Conservation (phyloP, 78 protist genomes). For the Guillardia theta region DNA sequence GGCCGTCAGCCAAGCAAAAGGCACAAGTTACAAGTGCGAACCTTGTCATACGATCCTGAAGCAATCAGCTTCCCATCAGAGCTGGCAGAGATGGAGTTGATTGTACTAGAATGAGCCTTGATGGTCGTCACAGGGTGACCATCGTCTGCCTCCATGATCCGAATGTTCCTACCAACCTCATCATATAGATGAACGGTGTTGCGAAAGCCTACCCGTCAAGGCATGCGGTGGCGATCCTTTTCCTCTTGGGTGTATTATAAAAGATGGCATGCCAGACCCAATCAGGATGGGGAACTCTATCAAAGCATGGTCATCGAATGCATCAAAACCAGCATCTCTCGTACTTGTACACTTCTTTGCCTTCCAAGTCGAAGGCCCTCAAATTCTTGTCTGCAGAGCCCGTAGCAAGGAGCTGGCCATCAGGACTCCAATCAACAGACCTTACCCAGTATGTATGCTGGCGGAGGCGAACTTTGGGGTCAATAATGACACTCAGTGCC, state of each 20-base stretch:
- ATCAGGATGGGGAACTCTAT: neutral
- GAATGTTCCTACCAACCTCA: neutral
- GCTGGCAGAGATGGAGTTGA: neutral
- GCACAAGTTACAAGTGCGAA: no score
- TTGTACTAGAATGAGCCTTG: neutral
- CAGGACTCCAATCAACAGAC: neutral
- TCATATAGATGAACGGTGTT: no score
- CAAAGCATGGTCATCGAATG: neutral
- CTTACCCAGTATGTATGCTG: neutral
- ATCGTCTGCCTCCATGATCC: neutral
- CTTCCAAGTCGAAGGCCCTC: neutral
- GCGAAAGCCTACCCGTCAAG: neutral
- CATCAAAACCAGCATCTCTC: no score
- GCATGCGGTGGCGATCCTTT: neutral
- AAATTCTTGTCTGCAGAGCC: neutral
- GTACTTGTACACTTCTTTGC: neutral
- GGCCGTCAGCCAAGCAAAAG: no score
- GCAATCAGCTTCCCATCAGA: neutral
- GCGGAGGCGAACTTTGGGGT: neutral
- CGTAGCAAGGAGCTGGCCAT: neutral
- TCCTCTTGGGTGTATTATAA: neutral
- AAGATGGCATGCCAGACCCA: neutral
- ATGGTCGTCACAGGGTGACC: neutral
- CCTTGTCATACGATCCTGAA: neutral
- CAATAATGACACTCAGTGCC: neutral